Base-by-base conservation (phyloP, 257 asterid species). In the Nemophila menziesii region DNA sequence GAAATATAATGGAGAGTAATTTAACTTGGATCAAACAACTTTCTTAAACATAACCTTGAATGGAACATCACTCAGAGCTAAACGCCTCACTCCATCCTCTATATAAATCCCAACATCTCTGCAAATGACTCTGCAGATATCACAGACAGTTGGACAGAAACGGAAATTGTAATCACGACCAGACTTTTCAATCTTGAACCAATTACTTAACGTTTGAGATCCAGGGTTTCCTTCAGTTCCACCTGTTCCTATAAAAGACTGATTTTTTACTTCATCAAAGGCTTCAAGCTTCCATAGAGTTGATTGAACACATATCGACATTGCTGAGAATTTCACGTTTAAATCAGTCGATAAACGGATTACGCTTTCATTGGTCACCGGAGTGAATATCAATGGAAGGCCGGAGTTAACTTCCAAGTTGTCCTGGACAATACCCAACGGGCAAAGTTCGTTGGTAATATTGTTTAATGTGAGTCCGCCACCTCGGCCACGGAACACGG, bases 161-260 rank as follows among this genome's bases (percentile, higher is more conserved):
- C 68, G 52, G 6, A 78, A 52, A 64, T 78, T 78, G 54, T 74
- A 78, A 5, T 62, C 69, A 8, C n/a, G n/a, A n/a, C n/a, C 64
- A 16, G 42, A 46, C 26, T 39, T 44, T 5, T 74, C 74, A 14
- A 78, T 74, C 74, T 67, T 78, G 63, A 74, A 71, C 90, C 84
- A 74, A 54, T 67, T 78, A 55, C 73, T 69, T 26, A 58, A 8
- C 0, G 80, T 78, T 8, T 37, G 46, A 1, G 5, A 40, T 0
- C 90, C 80, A 0, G 83, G 80, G 11, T 71, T 74, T 46, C 90
- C 90, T 47, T 36, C 60, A 0, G 45, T 66, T 39, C 89, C 84
- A 24, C 77, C 78, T 0, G 72, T 54, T 0, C 63, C 54, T 1
- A 78, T 24, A 13, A 68, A 52, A 24, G 45, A 60, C 3, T 46